phyloP scores from a whole-genome alignment of 345 rosid species.

The Corchorus olitorius region DNA sequence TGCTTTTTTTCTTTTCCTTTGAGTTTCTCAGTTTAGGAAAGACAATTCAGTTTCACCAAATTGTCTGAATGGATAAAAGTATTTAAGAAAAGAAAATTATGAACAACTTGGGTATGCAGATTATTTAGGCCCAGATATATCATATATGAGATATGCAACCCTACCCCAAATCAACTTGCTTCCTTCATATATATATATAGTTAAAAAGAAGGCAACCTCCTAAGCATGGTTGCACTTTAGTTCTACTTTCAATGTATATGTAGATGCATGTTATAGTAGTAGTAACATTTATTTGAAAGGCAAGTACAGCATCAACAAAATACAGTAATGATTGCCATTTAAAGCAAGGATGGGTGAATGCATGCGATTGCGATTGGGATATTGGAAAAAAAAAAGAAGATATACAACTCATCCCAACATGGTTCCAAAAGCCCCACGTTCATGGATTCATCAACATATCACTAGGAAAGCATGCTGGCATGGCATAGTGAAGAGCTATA shows the following conservation, averaged over 20 bases:
- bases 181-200: neutral
- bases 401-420: constrained; percentile 17
- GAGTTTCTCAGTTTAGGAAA: no score
- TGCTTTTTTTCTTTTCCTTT: no score
- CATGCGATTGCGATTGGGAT: neutral
- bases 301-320: neutral
- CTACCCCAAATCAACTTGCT: neutral
- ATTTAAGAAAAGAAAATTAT: neutral
- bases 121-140: neutral
- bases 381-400: neutral
- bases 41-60: no score
- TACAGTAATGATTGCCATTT: constrained; percentile 9
- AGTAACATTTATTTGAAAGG: neutral
- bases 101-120: neutral
- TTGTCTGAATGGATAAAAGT: neutral
- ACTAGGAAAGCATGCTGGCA: neutral
- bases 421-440: constrained; percentile 20
- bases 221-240: no score
- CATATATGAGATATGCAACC: neutral
- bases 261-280: no score
- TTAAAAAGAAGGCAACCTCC: neutral
- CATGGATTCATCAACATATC: constrained; percentile 11
- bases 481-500: no score
- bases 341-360: constrained; percentile 7
- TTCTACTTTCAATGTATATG: no score